Conservation (phyloP, 1,284 basidiomycete species). For the Heliocybe sulcata region DNA sequence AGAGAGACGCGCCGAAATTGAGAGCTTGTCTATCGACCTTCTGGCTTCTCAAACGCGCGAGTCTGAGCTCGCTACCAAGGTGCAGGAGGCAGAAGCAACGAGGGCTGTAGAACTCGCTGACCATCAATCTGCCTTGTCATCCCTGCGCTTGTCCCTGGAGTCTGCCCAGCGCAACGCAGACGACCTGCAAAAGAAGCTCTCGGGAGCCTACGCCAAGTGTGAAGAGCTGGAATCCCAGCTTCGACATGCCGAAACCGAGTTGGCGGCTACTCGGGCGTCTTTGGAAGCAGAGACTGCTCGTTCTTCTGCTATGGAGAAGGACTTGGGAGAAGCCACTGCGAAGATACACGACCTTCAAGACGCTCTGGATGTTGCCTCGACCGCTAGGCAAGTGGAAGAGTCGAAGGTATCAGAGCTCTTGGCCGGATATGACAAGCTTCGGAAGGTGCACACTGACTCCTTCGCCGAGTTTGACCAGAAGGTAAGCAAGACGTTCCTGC, state of each 20-base stretch:
- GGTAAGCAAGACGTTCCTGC: constrained; percentile 15
- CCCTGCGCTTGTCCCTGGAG: not conserved
- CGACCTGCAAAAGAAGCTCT: not conserved
- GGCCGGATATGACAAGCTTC: constrained; percentile 21
- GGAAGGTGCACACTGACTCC: constrained; percentile 24
- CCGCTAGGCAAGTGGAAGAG: constrained; percentile 27
- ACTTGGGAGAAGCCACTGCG: constrained; percentile 14
- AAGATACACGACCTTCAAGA: constrained; percentile 22
- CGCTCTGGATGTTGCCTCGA: constrained; percentile 21
- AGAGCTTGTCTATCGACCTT: not conserved
- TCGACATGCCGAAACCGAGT: constrained; percentile 2
- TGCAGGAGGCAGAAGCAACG: not conserved
- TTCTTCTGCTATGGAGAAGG: constrained; percentile 11
- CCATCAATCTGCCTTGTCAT: not conserved
- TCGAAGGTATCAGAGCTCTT: constrained; percentile 28
- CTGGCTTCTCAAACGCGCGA: not conserved
- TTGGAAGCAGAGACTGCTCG: constrained; percentile 12
- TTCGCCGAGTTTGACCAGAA: constrained; percentile 25
- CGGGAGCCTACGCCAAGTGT: not conserved
- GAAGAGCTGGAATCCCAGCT: not conserved
- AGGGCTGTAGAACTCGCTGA: constrained; percentile 3
- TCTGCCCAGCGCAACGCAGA: not conserved
- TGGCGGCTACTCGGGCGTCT: not conserved
- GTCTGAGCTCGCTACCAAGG: constrained; percentile 4
- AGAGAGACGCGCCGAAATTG: not conserved